These are phyloP conservation scores for Colletotrichum eleusines DNA, from an alignment of 2,329 filamentous ascomycete species.

Conservation along the genomic window DNA sequence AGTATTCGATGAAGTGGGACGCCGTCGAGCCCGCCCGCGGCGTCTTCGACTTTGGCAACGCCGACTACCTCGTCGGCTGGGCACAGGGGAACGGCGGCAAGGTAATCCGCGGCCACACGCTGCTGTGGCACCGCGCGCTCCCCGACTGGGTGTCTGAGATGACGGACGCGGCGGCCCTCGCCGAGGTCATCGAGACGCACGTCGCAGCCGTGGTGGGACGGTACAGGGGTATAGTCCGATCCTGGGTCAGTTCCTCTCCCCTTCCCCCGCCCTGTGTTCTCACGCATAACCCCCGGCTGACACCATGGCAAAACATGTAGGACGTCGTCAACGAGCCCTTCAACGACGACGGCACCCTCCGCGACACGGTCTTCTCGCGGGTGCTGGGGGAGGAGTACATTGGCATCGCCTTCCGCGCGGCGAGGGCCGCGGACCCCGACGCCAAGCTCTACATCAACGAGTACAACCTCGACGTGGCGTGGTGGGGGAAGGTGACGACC, in stretches of 20 bases:
- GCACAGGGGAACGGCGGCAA: constrained; percentile 66
- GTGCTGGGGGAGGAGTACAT: constrained; percentile 79
- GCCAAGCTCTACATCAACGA: constrained; percentile 84
- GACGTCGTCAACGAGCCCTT: constrained; percentile 76
- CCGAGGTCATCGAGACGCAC: constrained; percentile 69
- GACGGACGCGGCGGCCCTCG: constrained; percentile 64
- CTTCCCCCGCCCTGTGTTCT: neutral
- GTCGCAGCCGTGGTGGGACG: constrained; percentile 68
- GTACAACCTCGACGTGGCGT: constrained; percentile 74
- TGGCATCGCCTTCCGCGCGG: constrained; percentile 76
- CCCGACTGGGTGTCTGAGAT: constrained; percentile 70
- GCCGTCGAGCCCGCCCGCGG: constrained; percentile 61
- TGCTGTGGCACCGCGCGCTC: constrained; percentile 73
- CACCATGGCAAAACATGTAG: constrained; percentile 43
- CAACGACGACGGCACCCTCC: constrained; percentile 69
- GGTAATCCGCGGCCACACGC: constrained; percentile 73
- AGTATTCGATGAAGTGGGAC: constrained; percentile 81
- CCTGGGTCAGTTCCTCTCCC: constrained; percentile 57
- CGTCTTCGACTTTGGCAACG: constrained; percentile 66
- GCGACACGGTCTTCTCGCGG: constrained; percentile 72
- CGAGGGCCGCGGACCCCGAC: constrained; percentile 72
- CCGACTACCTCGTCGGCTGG: constrained; percentile 71
- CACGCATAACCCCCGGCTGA: neutral
- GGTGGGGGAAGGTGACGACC: constrained; percentile 66
- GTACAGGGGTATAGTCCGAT: constrained; percentile 73